Percentiles rank a stretch among this genome's conserved stretches.
Evolutionary conservation across 257 asterid genomes (phyloP).

Genomic region (Penstemon barbatus): DNA sequence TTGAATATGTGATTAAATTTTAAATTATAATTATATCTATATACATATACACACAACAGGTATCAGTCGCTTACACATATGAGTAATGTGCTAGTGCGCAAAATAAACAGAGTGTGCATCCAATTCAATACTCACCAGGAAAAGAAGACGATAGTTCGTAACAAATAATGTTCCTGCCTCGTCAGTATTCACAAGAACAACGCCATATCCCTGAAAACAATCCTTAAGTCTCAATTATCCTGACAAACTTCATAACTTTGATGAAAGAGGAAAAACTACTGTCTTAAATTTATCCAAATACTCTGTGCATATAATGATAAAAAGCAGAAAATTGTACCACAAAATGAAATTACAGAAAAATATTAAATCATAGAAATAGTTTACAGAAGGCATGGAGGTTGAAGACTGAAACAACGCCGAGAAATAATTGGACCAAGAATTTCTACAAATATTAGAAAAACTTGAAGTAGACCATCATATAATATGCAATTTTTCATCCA

Average conservation of each 20-base stretch:
- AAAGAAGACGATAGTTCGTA: constrained; percentile 92
- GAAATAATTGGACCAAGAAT: constrained; percentile 19
- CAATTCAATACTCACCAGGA: constrained; percentile 64
- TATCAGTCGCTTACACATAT: not conserved
- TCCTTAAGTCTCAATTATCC: constrained; percentile 32
- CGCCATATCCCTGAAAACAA: constrained; percentile 72
- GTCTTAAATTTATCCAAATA: constrained; percentile 6
- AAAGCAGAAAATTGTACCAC: not conserved
- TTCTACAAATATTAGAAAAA: constrained; percentile 6
- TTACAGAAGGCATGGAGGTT: not conserved
- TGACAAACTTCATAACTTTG: constrained; percentile 1
- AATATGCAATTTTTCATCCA: not conserved
- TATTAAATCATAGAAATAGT: not conserved
- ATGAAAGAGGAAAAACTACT: constrained; percentile 11
- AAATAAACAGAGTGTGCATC: not conserved
- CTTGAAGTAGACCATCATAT: constrained; percentile 6
- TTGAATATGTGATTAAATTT: not conserved
- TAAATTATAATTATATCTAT: not conserved
- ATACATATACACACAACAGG: not conserved
- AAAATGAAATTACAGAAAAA: not conserved
- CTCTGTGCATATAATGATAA: not conserved
- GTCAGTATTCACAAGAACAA: constrained; percentile 92
- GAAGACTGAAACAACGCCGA: constrained; percentile 10
- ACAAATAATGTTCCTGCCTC: constrained; percentile 90
- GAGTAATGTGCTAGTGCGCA: not conserved